Evolutionary conservation across 208 protist species (phyloP), one percentile per base, ranked within the genome.

Genomic region (Crithidia bombi): DNA sequence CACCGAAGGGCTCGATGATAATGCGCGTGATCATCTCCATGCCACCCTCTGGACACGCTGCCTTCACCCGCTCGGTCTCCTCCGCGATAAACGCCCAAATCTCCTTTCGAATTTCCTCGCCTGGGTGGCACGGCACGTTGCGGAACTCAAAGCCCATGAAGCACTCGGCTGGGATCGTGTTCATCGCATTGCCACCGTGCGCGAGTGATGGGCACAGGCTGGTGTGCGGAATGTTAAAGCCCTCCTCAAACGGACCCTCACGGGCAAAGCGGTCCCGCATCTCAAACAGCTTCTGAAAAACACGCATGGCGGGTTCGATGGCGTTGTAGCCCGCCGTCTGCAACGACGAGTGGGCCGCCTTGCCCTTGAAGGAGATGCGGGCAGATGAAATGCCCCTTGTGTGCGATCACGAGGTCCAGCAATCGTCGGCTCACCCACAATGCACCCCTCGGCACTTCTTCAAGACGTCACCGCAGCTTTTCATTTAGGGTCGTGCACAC

Each of bases 401-500:
- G 86, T 26, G 86, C 79, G 32, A 81, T 61, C 30, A 89, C 75
- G 9, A 87, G 55, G 25, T 80, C 62, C 44, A 84, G 70, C 39
- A n/a, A 66, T 77, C 30, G 78, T 82, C 21, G 83, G 86, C 66
- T 88, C 86, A 19, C 86, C 82, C 58, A 91, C 67, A 55, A 86
- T 84, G 75, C 79, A 85, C 25, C 82, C 76, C 26, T 86, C 79
- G n/a, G 56, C 74, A 82, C 70, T 76, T 72, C 49, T 71, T 44
- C 12, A 80, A 61, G 23, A 69, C 56, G 5, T 57, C 30, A 43
- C 69, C 61, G 33, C 51, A 59, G 55, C 50, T 59, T 47, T 36
- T 65, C 69, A 59, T 47, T 12, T n/a, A n/a, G 87, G 69, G 49
- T 80, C 36, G 36, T 57, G 57, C 26, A 77, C 46, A 23, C 82